phyloP scores from a whole-genome alignment of 495 filamentous ascomycete species.

The Daldinia grandis region DNA sequence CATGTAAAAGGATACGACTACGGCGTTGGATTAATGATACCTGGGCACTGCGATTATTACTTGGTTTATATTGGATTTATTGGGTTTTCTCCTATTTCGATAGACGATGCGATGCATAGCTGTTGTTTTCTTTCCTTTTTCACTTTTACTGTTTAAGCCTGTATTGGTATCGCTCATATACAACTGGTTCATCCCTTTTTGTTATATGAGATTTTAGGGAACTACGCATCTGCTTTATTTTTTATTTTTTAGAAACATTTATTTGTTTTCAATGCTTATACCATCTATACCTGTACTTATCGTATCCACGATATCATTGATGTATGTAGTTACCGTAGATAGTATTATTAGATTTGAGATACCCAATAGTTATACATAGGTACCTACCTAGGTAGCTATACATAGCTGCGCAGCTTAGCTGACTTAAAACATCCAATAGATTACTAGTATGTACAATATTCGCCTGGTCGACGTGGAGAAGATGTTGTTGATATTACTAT shows the following conservation, averaged over 20 bases:
- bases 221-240: conserved; percentile 13
- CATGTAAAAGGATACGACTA: conserved; percentile 29
- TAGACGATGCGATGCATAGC: conserved; percentile 9
- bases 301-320: neutral
- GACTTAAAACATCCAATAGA: conserved; percentile 25
- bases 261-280: neutral
- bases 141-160: conserved; percentile 26
- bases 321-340: neutral
- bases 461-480: conserved; percentile 15
- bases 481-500: conserved; percentile 13
- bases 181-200: conserved; percentile 15
- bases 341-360: conserved; percentile 2
- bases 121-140: conserved; percentile 3
- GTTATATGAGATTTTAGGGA: conserved; percentile 24
- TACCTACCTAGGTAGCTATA: conserved; percentile 12
- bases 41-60: conserved; percentile 20
- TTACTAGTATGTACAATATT: conserved; percentile 13
- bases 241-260: conserved; percentile 8
- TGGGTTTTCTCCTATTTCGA: conserved; percentile 26
- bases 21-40: conserved; percentile 33
- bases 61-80: conserved; percentile 4
- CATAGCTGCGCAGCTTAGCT: conserved; percentile 6
- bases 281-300: neutral
- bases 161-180: conserved; percentile 28
- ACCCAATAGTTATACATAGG: conserved; percentile 18